phyloP scores from a whole-genome alignment of 2,329 filamentous ascomycete species.

The Dactylellina leptospora region DNA sequence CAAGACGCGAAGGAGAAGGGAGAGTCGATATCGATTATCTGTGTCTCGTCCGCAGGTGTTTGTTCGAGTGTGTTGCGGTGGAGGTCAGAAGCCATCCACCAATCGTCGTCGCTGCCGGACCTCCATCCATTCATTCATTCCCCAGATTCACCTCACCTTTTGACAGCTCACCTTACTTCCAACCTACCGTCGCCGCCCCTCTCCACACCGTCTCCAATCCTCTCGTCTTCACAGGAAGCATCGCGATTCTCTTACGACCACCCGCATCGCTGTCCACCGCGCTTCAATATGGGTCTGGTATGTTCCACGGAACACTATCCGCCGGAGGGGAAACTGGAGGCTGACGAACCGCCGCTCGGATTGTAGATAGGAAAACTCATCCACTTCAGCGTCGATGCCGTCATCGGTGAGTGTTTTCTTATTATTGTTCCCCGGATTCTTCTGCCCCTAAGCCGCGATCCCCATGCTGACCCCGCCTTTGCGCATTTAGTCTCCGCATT shows the following conservation, averaged over 20 bases:
- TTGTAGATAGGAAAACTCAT: constrained; percentile 84
- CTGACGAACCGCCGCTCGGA: constrained; percentile 38
- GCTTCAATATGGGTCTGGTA: constrained; percentile 49
- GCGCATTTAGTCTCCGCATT: constrained; percentile 80
- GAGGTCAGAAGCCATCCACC: constrained; percentile 9
- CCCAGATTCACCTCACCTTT: constrained; percentile 1
- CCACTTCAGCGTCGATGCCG: constrained; percentile 95
- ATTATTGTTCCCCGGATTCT: constrained; percentile 1
- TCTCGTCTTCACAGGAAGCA: neutral
- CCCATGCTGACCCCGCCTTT: neutral
- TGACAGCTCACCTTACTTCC: constrained; percentile 41
- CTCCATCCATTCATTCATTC: neutral
- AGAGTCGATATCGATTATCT: neutral
- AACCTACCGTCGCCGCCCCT: neutral
- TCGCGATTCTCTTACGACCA: neutral
- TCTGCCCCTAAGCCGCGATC: neutral
- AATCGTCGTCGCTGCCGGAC: constrained; percentile 10
- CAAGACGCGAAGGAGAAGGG: neutral
- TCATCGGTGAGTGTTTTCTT: constrained; percentile 73
- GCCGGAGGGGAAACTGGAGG: neutral
- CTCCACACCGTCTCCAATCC: neutral
- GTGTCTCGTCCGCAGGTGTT: neutral
- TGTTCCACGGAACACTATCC: constrained; percentile 11
- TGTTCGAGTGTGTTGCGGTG: constrained; percentile 27
- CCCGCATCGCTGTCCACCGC: neutral